phyloP scores from a whole-genome alignment of 2,329 filamentous ascomycete species.

The Stachybotrys chartarum region DNA sequence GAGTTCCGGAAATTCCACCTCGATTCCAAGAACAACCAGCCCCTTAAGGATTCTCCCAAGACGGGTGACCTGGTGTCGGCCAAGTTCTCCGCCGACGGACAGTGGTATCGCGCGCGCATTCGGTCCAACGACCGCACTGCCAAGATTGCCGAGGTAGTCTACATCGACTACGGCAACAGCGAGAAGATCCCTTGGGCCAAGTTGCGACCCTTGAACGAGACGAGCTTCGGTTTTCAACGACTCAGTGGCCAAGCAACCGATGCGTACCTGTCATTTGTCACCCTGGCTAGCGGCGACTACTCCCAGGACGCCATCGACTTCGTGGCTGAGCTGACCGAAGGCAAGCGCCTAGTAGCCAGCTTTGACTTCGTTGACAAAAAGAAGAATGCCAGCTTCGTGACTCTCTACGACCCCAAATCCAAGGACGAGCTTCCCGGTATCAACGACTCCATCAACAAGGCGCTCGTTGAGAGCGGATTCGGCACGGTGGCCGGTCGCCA shows the following conservation, averaged over 20 bases:
- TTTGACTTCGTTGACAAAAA: constrained; percentile 76
- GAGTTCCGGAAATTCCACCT: constrained; percentile 88
- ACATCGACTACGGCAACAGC: constrained; percentile 94
- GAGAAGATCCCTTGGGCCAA: constrained; percentile 81
- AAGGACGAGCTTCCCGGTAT: constrained; percentile 46
- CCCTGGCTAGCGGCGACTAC: constrained; percentile 83
- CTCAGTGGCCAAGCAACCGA: constrained; percentile 84
- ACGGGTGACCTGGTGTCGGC: constrained; percentile 87
- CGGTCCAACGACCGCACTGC: constrained; percentile 87
- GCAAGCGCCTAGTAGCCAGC: constrained; percentile 76
- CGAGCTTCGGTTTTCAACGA: constrained; percentile 73
- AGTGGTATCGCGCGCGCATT: constrained; percentile 92
- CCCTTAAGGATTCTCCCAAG: constrained; percentile 73
- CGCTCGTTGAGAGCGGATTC: constrained; percentile 74
- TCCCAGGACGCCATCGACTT: constrained; percentile 71
- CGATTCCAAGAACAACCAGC: constrained; percentile 70
- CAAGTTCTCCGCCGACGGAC: constrained; percentile 79
- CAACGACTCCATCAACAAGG: constrained; percentile 81
- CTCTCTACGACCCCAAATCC: constrained; percentile 72
- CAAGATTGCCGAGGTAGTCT: constrained; percentile 84
- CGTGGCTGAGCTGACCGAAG: constrained; percentile 67
- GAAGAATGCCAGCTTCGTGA: constrained; percentile 79
- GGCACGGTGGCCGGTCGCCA: constrained; percentile 90
- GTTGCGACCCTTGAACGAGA: constrained; percentile 71
- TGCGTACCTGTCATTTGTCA: constrained; percentile 79